Conservation (phyloP, 352 stramenopile genomes). For the Pythium periplocum region DNA sequence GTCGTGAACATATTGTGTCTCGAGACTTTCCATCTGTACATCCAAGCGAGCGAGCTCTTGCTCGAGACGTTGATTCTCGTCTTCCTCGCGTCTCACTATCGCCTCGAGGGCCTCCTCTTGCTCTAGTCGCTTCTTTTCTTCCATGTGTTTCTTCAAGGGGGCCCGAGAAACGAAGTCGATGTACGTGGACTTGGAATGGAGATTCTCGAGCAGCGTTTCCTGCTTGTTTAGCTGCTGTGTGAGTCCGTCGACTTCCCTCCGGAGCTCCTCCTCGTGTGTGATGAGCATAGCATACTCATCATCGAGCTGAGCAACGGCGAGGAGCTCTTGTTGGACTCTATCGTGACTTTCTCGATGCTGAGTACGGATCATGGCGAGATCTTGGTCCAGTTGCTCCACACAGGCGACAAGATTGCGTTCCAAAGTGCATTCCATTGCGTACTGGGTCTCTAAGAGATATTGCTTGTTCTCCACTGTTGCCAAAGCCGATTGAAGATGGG, state of each 20-base stretch:
- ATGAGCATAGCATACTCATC: conserved; percentile 41
- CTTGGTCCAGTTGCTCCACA: conserved; percentile 29
- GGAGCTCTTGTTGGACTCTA: conserved; percentile 34
- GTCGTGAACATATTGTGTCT: conserved; percentile 34
- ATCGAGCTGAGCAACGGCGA: conserved; percentile 35
- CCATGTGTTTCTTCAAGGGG: conserved; percentile 51
- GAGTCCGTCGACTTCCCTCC: conserved; percentile 40
- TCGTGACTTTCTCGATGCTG: conserved; percentile 30
- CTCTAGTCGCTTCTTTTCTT: conserved; percentile 56
- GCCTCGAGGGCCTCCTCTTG: conserved; percentile 29
- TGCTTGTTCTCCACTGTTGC: conserved; percentile 9
- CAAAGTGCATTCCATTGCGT: conserved; percentile 45
- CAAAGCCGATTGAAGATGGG: conserved; percentile 12
- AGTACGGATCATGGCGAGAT: conserved; percentile 28
- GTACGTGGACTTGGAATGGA: conserved; percentile 43
- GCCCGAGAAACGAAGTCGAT: conserved; percentile 52
- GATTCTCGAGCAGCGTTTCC: conserved; percentile 26
- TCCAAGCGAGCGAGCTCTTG: conserved; percentile 31
- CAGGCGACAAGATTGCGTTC: conserved; percentile 27
- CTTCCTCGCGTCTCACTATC: conserved; percentile 26
- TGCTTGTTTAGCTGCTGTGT: conserved; percentile 37
- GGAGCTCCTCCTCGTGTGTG: conserved; percentile 32
- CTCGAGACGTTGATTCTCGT: conserved; percentile 39
- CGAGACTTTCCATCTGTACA: conserved; percentile 24
- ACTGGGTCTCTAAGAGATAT: conserved; percentile 18